Evolutionary conservation across 352 stramenopile species (phyloP).

Genomic region (Globisporangium okanoganense): DNA sequence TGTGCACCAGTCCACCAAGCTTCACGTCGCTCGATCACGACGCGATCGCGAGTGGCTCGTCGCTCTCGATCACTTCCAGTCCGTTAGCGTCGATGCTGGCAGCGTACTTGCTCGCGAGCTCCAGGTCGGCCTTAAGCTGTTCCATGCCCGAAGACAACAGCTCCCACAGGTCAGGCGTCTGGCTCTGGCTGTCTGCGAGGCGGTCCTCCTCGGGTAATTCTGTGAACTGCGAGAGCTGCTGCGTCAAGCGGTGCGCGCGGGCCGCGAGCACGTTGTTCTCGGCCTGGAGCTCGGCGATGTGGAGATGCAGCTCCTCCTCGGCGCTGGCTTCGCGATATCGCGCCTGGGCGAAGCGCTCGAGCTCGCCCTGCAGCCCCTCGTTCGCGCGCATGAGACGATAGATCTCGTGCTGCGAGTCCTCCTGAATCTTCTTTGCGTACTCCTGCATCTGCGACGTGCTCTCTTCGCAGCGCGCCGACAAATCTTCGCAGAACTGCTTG

Average conservation of each 20-base stretch:
- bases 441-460: constrained; percentile 56
- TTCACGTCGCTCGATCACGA: constrained; percentile 19
- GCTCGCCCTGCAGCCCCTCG: constrained; percentile 50
- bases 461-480: constrained; percentile 60
- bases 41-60: constrained; percentile 53
- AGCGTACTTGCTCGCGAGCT: constrained; percentile 85
- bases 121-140: constrained; percentile 83
- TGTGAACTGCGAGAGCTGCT: constrained; percentile 83
- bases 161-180: constrained; percentile 80
- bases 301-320: constrained; percentile 63
- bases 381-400: constrained; percentile 58
- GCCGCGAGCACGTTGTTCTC: constrained; percentile 85
- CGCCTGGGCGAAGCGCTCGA: constrained; percentile 55
- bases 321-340: constrained; percentile 63
- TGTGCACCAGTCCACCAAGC: neutral
- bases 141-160: constrained; percentile 85
- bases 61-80: constrained; percentile 32
- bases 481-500: constrained; percentile 57
- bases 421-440: constrained; percentile 53
- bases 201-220: constrained; percentile 71
- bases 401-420: constrained; percentile 64
- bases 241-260: constrained; percentile 68
- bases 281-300: constrained; percentile 73
- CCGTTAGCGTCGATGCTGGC: constrained; percentile 65
- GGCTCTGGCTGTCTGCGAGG: constrained; percentile 44